Evolutionary conservation across 1,139 yeast genomes (phyloP), one percentile per base, ranked within the genome.

Genomic region (Blastobotrys arbuscula): DNA sequence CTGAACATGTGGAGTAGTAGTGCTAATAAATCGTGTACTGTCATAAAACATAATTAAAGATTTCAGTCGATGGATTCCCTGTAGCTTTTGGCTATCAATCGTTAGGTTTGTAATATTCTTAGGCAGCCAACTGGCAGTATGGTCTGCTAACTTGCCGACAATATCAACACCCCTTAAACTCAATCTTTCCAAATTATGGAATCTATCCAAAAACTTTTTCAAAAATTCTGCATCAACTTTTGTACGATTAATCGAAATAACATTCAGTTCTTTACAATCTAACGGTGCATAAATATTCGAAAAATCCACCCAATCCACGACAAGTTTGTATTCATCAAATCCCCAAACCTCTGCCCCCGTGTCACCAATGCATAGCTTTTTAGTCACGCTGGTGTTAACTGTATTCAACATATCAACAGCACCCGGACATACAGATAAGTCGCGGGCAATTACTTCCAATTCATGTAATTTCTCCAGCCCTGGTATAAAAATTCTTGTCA

Each of bases 151-250:
- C 10, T 34, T 34, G 12, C 21, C 38, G 15, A 20, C 8, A 13
- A 42, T 30, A 23, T 42, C 23, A 12, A 42, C 31, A 13, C 44
- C 44, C 9, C 44, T 24, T 18, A 42, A 21, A 19, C 7, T 18
- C 16, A 42, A 30, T 16, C 10, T 13, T 20, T 42, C 35, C 8
- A 42, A 19, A 19, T 23, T 16, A 6, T 4, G 7, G 18, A 31
- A 42, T 21, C 24, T 42, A 10, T 23, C 28, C 38, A 42, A 33
- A 23, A 42, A 42, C 3, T 12, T 21, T 24, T 36, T 36, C 13
- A 36, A 19, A 28, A 28, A 28, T 12, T 28, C 13, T 10, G 13
- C 26, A n/a, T n/a, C 24, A 16, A 24, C 21, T 19, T 36, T 36
- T 16, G 24, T 24, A 15, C 39, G 24, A 20, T 36, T 36, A n/a